These are phyloP conservation scores for Backusella mclennaniae DNA, from an alignment of 192 early-diverging fungal species.

Conservation along the genomic window DNA sequence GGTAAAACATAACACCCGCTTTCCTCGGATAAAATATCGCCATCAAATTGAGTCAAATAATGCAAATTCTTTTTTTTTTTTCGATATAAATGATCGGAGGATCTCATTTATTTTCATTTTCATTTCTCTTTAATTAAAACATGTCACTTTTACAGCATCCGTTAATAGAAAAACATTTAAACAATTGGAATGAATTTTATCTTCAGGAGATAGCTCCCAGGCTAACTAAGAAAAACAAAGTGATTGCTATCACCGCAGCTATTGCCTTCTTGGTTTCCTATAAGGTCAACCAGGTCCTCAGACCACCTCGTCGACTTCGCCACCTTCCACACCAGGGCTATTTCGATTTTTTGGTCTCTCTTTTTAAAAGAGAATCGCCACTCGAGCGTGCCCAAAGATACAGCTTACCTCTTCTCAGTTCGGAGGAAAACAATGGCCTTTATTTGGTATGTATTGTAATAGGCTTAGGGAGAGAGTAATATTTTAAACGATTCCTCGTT, in stretches of 20 bases:
- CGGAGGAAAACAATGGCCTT: background rate
- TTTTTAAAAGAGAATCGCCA: background rate
- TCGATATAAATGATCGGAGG: background rate
- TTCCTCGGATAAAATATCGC: no score
- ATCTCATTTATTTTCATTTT: background rate
- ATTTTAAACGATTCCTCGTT: background rate
- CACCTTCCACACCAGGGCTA: background rate
- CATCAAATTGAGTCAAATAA: no score
- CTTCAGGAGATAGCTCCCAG: background rate
- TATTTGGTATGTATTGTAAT: background rate
- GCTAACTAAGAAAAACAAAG: conserved; percentile 1
- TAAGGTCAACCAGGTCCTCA: background rate
- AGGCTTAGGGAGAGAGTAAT: background rate
- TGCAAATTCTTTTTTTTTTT: no score
- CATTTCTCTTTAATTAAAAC: background rate
- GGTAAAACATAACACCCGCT: no score
- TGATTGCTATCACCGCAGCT: conserved; percentile 7
- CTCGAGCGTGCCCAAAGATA: background rate
- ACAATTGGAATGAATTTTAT: background rate
- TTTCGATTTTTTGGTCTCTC: background rate
- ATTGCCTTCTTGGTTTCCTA: background rate
- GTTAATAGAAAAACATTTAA: background rate
- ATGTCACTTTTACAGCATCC: background rate
- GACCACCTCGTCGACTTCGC: background rate
- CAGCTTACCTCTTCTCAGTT: background rate